Evolutionary conservation across 306 rosid species (phyloP).

Genomic region (Cyclanthera cordifolia): DNA sequence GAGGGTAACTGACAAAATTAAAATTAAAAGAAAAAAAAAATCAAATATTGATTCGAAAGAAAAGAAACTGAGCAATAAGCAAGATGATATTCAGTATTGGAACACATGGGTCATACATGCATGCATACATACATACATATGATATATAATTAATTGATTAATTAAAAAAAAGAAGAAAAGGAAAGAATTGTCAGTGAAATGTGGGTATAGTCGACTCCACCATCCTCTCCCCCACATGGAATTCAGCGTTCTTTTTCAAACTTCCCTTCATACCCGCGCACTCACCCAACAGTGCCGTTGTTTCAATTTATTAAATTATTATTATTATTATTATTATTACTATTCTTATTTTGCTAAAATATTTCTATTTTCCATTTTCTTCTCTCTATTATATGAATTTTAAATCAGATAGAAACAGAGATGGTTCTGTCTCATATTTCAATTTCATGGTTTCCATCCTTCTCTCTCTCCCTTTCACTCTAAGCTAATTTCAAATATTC

Average conservation of each 20-base stretch:
- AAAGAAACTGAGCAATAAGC: background rate
- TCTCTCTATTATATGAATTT: background rate
- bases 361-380: background rate
- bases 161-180: background rate
- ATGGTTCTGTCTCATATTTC: background rate
- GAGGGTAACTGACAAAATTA: no score
- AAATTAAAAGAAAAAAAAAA: no score
- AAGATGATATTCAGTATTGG: background rate
- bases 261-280: slow-evolving; percentile 85
- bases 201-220: slow-evolving; percentile 23
- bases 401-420: slow-evolving; percentile 5
- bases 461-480: background rate
- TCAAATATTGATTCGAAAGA: slow-evolving; percentile 10
- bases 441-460: background rate
- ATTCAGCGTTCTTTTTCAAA: slow-evolving; percentile 76
- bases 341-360: no score
- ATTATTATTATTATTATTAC: background rate
- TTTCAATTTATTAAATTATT: slow-evolving; percentile 27
- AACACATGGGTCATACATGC: background rate
- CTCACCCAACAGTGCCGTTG: slow-evolving; percentile 37
- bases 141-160: background rate
- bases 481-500: background rate
- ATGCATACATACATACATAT: background rate
- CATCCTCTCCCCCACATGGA: slow-evolving; percentile 37
- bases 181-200: slow-evolving; percentile 18